A percentile compares a stretch with the other conserved stretches of the same genome.
These are phyloP conservation scores for Maudiozyma turicensis DNA, from an alignment of 805 yeast genomes.

Conservation along the genomic window DNA sequence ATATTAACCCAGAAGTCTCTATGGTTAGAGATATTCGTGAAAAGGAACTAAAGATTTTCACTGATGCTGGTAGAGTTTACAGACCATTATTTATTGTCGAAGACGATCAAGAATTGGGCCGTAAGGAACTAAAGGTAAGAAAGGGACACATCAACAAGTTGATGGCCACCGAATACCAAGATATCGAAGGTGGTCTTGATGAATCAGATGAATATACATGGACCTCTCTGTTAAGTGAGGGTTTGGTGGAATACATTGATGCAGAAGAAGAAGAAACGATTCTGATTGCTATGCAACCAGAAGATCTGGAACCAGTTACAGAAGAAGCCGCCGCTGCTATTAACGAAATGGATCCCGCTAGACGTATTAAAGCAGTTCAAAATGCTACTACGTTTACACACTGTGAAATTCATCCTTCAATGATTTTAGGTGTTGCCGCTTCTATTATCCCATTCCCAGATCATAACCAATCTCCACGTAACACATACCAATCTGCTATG, in stretches of 20 bases:
- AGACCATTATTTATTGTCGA: conserved; percentile 92
- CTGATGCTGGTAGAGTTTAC: conserved; percentile 98
- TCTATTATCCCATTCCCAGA: conserved; percentile 99
- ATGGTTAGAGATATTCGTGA: conserved; percentile 95
- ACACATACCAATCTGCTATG: conserved; percentile 98
- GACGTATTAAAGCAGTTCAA: conserved; percentile 70
- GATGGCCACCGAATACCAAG: conserved; percentile 52
- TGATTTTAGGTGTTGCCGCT: conserved; percentile 98
- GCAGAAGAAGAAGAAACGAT: conserved; percentile 99
- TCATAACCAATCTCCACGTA: conserved; percentile 98
- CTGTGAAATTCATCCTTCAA: conserved; percentile 97
- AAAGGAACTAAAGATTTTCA: conserved; percentile 88
- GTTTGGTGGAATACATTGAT: conserved; percentile 92
- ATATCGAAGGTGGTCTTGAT: conserved; percentile 39
- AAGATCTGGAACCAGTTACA: conserved; percentile 66
- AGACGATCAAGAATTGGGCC: conserved; percentile 61
- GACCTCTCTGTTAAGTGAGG: conserved; percentile 73
- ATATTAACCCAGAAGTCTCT: conserved; percentile 91
- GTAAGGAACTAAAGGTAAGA: conserved; percentile 63
- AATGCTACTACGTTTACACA: conserved; percentile 85
- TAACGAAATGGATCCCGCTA: conserved; percentile 43
- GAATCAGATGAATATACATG: conserved; percentile 65
- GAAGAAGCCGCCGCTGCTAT: conserved; percentile 37
- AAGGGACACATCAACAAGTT: conserved; percentile 76
- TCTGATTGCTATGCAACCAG: conserved; percentile 98